Evolutionary conservation across 169 alveolate species (phyloP).

Genomic region (Plasmodium relictum): DNA sequence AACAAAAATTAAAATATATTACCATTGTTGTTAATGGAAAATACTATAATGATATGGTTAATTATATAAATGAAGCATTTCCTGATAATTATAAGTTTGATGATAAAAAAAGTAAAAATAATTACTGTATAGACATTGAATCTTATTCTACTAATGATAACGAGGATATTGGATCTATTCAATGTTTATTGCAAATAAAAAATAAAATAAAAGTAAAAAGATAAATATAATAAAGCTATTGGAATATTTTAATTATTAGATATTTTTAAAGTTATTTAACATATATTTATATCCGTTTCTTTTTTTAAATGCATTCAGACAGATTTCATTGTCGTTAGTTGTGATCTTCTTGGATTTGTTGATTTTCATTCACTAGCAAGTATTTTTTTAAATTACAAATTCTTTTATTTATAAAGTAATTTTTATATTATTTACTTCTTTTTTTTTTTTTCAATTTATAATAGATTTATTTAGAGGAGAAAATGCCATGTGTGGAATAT

Average conservation of each 20-base stretch:
- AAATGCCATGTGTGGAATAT: constrained; percentile 55
- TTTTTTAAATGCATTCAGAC: constrained; percentile 11
- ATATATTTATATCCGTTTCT: not conserved
- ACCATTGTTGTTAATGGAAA: constrained; percentile 51
- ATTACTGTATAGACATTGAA: constrained; percentile 63
- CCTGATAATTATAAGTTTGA: constrained; percentile 53
- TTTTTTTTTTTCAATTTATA: not conserved
- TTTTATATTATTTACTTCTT: not conserved
- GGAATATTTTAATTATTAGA: too few relatives aligned
- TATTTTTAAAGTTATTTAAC: not conserved
- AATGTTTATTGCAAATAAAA: constrained; percentile 39
- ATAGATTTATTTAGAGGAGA: constrained; percentile 66
- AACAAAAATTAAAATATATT: constrained; percentile 51
- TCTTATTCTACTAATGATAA: constrained; percentile 21
- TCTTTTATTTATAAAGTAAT: not conserved
- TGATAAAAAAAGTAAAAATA: constrained; percentile 46
- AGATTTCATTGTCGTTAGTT: constrained; percentile 59
- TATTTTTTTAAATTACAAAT: not conserved
- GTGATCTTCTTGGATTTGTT: constrained; percentile 72
- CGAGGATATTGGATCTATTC: constrained; percentile 66
- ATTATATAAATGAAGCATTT: constrained; percentile 34
- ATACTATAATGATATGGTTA: constrained; percentile 61
- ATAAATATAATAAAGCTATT: not conserved
- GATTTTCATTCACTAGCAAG: constrained; percentile 75
- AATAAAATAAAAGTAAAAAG: constrained; percentile 38